Base-by-base conservation (phyloP, 2,329 filamentous ascomycete genomes). In the Trichophyton verrucosum region DNA sequence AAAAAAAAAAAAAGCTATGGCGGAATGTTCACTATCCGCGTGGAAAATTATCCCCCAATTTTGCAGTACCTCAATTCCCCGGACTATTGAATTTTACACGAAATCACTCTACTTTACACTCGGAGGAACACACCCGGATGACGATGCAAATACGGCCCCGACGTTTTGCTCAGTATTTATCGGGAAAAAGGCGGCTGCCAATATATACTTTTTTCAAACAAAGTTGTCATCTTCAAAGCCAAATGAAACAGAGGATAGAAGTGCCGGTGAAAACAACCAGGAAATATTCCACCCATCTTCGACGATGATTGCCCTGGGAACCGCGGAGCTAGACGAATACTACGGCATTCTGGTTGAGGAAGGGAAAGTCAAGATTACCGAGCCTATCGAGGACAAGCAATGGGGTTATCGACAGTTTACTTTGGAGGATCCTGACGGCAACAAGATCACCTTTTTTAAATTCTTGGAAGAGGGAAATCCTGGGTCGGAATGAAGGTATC, bases 1-100 rank as follows among this genome's bases (percentile, higher is more conserved):
- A n/a, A n/a, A n/a, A n/a, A n/a, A n/a, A n/a, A n/a, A n/a, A 27
- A 27, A 6, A 22, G 13, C 33, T 30, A 61, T 61, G 61, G 59
- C 58, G 30, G 24, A 42, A 20, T 49, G 44, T 57, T 38, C 51
- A 15, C 24, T 17, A 11, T 65, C 65, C 1, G 64, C 64, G 36
- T 66, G 65, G 65, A 65, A 65, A 51, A 62, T 67, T 9, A 65
- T 67, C 30, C 65, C 65, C 4, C 62, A 64, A 36, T 67, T 67
- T 46, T 30, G 61, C 20, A 63, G 62, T 11, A 62, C 59, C 36
- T 65, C 61, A 3, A 64, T 66, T 20, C 38, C 46, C 53, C 56
- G 46, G 40, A 65, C 65, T 1, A 51, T 67, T 30, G 20, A 60
- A 24, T 67, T 66, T 33, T 67, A 67, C 58, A 64, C 62, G n/a